Conservation (phyloP, 306 rosid genomes). For the Sicyos edulis region DNA sequence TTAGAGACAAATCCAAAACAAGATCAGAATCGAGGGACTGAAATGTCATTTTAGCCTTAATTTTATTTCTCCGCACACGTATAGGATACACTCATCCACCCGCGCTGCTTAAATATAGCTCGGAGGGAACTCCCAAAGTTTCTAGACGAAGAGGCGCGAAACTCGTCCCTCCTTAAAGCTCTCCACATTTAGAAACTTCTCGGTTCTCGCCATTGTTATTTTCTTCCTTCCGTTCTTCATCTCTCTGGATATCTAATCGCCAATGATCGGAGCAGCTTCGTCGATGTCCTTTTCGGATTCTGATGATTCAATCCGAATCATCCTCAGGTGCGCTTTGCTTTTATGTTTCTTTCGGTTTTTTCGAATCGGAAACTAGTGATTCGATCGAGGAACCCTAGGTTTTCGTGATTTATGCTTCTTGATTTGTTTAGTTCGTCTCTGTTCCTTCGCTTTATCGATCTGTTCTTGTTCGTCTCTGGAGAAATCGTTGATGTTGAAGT, state of each 20-base stretch:
- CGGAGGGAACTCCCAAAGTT: slow-evolving; percentile 7
- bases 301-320: neutral
- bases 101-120: slow-evolving; percentile 4
- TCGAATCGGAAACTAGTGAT: neutral
- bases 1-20: no score
- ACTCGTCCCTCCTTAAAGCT: slow-evolving; percentile 5
- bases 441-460: neutral
- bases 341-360: neutral
- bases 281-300: neutral
- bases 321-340: neutral
- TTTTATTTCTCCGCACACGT: no score
- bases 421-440: neutral
- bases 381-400: neutral
- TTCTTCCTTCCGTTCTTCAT: neutral
- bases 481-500: neutral
- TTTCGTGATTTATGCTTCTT: neutral
- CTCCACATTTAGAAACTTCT: slow-evolving; percentile 13
- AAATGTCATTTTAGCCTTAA: no score
- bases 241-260: neutral
- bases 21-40: no score
- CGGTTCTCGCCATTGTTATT: neutral
- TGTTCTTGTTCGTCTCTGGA: neutral
- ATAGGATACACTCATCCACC: neutral
- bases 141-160: slow-evolving; percentile 2
- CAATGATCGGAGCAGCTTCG: no score